phyloP scores from a whole-genome alignment of 768 basidiomycete species.

The Myochromella boudieri region DNA sequence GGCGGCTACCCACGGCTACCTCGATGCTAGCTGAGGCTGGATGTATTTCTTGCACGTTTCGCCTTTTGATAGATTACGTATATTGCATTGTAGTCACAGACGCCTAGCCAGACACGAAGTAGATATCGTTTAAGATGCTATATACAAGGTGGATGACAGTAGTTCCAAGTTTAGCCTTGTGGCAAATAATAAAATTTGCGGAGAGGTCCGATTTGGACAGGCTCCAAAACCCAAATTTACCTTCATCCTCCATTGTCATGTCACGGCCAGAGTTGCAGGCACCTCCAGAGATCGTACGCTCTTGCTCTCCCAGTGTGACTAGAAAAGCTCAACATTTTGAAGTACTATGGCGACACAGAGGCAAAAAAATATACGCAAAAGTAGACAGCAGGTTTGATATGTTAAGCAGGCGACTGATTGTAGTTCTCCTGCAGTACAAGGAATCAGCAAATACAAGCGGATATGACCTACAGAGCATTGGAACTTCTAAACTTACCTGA shows the following conservation, averaged over 20 bases:
- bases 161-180: too few species aligned
- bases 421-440: slow-evolving; percentile 64
- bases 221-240: slow-evolving; percentile 10
- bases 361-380: slow-evolving; percentile 97
- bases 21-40: too few species aligned
- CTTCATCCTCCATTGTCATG: slow-evolving; percentile 40
- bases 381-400: slow-evolving; percentile 39
- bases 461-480: slow-evolving; percentile 95
- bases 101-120: too few species aligned
- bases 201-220: too few species aligned
- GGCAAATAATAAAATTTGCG: too few species aligned
- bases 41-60: too few species aligned
- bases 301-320: slow-evolving; percentile 2
- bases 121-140: too few species aligned
- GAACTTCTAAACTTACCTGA: slow-evolving; percentile 85
- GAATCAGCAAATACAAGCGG: slow-evolving; percentile 93
- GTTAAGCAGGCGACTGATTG: slow-evolving; percentile 17
- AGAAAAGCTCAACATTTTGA: slow-evolving; percentile 9
- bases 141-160: too few species aligned
- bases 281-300: slow-evolving; percentile 85
- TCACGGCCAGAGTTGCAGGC: slow-evolving; percentile 87
- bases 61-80: too few species aligned
- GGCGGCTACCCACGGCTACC: too few species aligned
- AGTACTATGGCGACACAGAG: slow-evolving; percentile 97
- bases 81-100: too few species aligned